Conservation (phyloP, 805 yeast species). For the Vanderwaltozyma tropicalis region DNA sequence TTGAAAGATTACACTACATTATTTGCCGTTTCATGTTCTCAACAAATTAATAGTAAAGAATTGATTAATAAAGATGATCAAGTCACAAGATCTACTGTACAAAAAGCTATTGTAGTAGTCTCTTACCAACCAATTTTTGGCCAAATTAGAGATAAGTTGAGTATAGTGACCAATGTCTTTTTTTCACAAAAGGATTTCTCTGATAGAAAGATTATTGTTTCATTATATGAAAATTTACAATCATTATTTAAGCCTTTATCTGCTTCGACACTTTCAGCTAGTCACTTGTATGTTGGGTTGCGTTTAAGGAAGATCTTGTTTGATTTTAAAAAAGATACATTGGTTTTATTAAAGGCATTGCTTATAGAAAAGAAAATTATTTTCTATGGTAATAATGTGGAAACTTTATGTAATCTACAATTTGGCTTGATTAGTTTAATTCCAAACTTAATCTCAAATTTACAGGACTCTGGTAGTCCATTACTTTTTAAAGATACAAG, state of each 20-base stretch:
- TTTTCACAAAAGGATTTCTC: conserved; percentile 71
- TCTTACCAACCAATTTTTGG: conserved; percentile 78
- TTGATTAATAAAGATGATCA: conserved; percentile 48
- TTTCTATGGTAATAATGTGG: conserved; percentile 72
- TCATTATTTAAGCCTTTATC: conserved; percentile 31
- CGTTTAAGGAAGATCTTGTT: conserved; percentile 55
- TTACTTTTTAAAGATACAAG: conserved; percentile 43
- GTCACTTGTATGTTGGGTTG: conserved; percentile 55
- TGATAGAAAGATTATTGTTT: conserved; percentile 57
- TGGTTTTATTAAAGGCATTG: conserved; percentile 66
- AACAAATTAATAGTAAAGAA: conserved; percentile 63
- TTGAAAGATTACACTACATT: conserved; percentile 45
- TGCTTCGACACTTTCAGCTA: conserved; percentile 17
- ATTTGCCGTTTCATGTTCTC: conserved; percentile 91
- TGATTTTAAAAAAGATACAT: conserved; percentile 45
- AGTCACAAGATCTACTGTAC: conserved; percentile 78
- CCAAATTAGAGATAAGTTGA: conserved; percentile 79
- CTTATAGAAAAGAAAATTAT: conserved; percentile 64
- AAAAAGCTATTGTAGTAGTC: conserved; percentile 83
- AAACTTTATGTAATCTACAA: conserved; percentile 69
- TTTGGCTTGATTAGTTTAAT: conserved; percentile 74
- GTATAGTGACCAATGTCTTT: conserved; percentile 79
- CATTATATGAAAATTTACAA: conserved; percentile 58
- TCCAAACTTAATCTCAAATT: conserved; percentile 64
- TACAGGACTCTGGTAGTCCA: conserved; percentile 77